Base-by-base conservation (phyloP, 129 eudicot genomes). In the Tagetes erecta region DNA sequence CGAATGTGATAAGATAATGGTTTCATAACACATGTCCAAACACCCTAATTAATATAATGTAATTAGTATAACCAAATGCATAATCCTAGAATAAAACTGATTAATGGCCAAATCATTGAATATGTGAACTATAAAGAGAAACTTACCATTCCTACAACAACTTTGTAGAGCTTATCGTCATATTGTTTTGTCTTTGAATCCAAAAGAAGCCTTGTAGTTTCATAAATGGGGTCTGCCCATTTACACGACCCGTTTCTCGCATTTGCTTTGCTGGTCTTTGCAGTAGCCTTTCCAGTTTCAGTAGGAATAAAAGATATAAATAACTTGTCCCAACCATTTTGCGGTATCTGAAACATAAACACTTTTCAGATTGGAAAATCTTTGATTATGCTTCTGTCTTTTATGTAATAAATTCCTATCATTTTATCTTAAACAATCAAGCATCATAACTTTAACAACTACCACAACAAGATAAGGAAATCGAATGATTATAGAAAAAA, bases 221-320 rank as follows among this genome's bases (percentile, higher is more conserved):
- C 99, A 78, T 95, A 95, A 33, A 95, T 88, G 57, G 99, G 99
- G 83, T 95, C 99, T 37, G 83, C 91, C 99, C 99, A 95, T 91
- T 95, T 95, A 80, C 99, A 95, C 3, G 85, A 47, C 56, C 99
- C 97, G 56, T 87, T 89, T 84, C 96, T 88, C 63, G 91, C 99
- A 82, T 85, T 95, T 44, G 97, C 87, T 86, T 91, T 95, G 69
- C 89, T 95, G 8, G 99, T 95, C 78, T 95, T 95, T 60, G 97
- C 91, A 46, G 83, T 86, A 34, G 87, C 79, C 86, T 95, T 95
- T 64, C 99, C 99, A 36, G 90, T 64, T 68, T 95, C 99, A 68
- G 86, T 75, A 57, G 99, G 96, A 84, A 87, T 82, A 60, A 85
- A 95, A 20, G 99, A 85, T 80, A 95, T 82, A 81, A 88, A 91